These are phyloP conservation scores for Albatrellus ellisii DNA, from an alignment of 768 basidiomycete genomes.

Conservation along the genomic window DNA sequence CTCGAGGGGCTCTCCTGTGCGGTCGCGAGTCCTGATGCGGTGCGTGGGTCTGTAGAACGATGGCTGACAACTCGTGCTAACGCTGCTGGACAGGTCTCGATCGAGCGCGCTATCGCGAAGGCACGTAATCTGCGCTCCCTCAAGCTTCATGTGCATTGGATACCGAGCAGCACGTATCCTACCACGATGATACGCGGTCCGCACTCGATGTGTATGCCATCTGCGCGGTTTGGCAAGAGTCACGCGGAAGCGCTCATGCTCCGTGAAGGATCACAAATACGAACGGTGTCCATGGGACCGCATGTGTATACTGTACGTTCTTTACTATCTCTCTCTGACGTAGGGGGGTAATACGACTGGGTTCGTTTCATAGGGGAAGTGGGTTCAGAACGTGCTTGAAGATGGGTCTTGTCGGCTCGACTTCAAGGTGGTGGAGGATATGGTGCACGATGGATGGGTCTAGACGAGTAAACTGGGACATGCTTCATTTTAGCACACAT, in stretches of 20 bases:
- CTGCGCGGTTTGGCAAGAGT: constrained; percentile 10
- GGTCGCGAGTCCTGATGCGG: constrained; percentile 11
- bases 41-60: neutral
- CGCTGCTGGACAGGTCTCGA: constrained; percentile 7
- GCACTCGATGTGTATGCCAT: constrained; percentile 4
- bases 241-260: constrained; percentile 12
- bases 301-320: constrained; percentile 5
- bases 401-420: neutral
- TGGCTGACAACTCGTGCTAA: neutral
- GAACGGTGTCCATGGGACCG: constrained; percentile 11
- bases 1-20: constrained; percentile 15
- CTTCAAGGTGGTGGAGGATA: neutral
- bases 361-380: constrained; percentile 4
- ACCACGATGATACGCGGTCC: neutral
- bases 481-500: no score
- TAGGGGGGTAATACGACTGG: neutral
- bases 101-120: constrained; percentile 11
- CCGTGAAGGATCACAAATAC: constrained; percentile 8
- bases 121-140: constrained; percentile 11
- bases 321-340: neutral
- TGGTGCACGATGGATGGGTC: neutral
- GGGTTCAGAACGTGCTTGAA: neutral
- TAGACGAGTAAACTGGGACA: neutral
- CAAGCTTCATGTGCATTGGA: constrained; percentile 13
- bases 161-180: constrained; percentile 2